Evolutionary conservation across 352 stramenopile species (phyloP), one percentile per base, ranked within the genome.

Genomic region (Peronospora belbahrii): DNA sequence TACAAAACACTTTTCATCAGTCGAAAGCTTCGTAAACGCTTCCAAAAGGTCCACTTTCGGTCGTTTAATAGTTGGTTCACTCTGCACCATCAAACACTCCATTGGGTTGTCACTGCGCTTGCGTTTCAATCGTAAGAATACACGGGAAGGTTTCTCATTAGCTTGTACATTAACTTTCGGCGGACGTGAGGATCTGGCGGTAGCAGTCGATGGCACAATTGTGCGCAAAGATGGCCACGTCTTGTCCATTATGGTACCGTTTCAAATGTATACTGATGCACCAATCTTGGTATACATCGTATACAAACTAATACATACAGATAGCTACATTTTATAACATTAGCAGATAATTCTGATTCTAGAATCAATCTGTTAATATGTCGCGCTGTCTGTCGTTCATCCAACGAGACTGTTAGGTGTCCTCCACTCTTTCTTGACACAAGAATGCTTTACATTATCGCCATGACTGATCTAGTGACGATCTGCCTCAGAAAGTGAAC

Each of bases 101-200:
- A 90, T 59, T 1, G 75, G 77, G n/a, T 84, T 65, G 30, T 89
- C 81, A n/a, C 74, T 84, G 37, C 81, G 77, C 56, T 87, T 87
- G 48, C 81, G 81, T 56, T 92, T 92, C 20, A 92, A 63, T 13
- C 81, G 78, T 42, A 92, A 41, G 25, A 92, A 83, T 19, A 92
- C 80, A 19, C 68, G 62, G 39, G 70, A 72, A 18, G 66, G 62
- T 38, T 56, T 60, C 20, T 47, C 44, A 51, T 63, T 42, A 3
- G 17, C 6, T 0, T 47, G 31, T 0, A 30, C 1, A 4, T 48
- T 36, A 5, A 6, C 8, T 14, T 52, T 54, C 3, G 42, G 31
- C 9, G 18, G 32, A 25, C 37, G 43, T 5, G 43, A 28, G n/a
- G 41, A 17, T 48, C 50, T 34, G 11, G 51, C 44, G 9, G 39